Base-by-base conservation (phyloP, 306 rosid genomes). In the Cyclanthera cordifolia region DNA sequence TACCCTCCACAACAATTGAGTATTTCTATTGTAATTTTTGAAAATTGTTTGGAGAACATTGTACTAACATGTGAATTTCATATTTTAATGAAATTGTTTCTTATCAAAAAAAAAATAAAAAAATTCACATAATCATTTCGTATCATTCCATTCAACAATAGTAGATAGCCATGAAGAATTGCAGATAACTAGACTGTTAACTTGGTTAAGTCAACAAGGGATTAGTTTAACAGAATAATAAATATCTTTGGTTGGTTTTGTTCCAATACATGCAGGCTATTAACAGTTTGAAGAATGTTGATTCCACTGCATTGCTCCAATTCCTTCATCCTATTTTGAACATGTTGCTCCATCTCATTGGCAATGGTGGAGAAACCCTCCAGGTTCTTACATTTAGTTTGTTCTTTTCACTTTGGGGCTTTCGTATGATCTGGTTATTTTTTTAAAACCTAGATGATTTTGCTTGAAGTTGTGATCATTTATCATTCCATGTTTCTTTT, bases 361-460 rank as follows among this genome's bases (percentile, higher is more conserved):
- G 99, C 84, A 93, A 90, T 77, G 99, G 99, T 32, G 99, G 99
- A 83, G 99, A 93, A 83, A 93, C 99, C 59, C 94, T 93, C 52
- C 99, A 93, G 99, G 99, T 92, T 74, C 71, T 79, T 70, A 69
- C 53, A 66, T 58, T 27, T 54, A 30, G 63, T 74, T 56, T 32
- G 1, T 53, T 30, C 17, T 65, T 71, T 20, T 23, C 53, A 43
- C 50, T 28, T 21, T 13, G 21, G 50, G 37, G 28, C 13, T 34
- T 39, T 16, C 47, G 53, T 6, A 13, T 65, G 39, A 30, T 65
- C 48, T 20, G 9, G 12, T 39, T 61, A 21, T 39, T 63, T 63
- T 63, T 4, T 20, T 0, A 21, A 50, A 27, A 46, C n/a, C 30
- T 68, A 50, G 48, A 50, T 50, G 28, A 8, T 10, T 48, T n/a